Base-by-base conservation (phyloP, 2,329 filamentous ascomycete species). In the Aspergillus terreus region DNA sequence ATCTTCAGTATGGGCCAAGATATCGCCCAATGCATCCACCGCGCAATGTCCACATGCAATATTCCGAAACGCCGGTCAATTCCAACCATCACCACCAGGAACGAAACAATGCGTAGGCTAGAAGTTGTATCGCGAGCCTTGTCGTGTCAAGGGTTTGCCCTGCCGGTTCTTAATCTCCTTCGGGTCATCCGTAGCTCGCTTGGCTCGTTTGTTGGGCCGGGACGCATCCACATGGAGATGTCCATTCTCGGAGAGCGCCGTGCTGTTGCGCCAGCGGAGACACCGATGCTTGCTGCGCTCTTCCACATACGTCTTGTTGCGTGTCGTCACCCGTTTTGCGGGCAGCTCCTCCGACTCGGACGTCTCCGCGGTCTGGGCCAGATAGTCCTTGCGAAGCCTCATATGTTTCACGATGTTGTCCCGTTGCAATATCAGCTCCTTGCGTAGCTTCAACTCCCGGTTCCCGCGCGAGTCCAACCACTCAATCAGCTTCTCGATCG, bases 381-480 rank as follows among this genome's bases (percentile, higher is more conserved):
- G 78, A 63, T 96, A 95, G 58, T 81, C 77, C 56, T 83, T 83
- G 56, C 95, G 86, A 63, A 85, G 86, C 62, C 85, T 78, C 92
- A 96, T 96, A 63, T 91, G 84, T 55, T 81, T 80, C 21, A 80
- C 76, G 56, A 96, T 95, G 62, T 84, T 83, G 38, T 92, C 85
- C 46, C 84, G 85, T 74, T 87, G 95, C 17, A 79, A 74, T 46
- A 86, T 76, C 4, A 99, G 80, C 69, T 97, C 92, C 71, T 96
- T 97, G 54, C 87, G 84, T 46, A 99, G 78, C 66, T 90, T 92
- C 56, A 87, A 75, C 72, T 99, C 94, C 57, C 95, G 91, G 58
- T 87, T 79, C 1, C 94, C 94, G 14, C 90, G 87, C 11, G 86
- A 82, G 64, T 99, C 92, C 4, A 99, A 80, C 92, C 94, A 99